A percentile compares a stretch with the other conserved stretches of the same genome.
Conservation (phyloP, 768 basidiomycete species). For the Panaeolus papilionaceus region DNA sequence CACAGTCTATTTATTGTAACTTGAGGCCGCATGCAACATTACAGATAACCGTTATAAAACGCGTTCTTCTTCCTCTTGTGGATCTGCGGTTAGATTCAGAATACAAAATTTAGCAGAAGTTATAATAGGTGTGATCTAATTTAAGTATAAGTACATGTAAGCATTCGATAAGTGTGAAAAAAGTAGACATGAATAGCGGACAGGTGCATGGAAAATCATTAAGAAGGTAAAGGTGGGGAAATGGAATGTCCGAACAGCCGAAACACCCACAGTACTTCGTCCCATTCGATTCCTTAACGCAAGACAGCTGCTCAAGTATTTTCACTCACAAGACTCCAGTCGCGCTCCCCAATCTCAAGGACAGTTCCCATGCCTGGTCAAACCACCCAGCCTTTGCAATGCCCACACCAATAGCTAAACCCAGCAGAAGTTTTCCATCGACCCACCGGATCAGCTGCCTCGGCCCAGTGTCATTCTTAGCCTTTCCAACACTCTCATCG, state of each 20-base stretch:
- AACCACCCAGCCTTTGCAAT: not conserved
- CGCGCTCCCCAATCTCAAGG: not conserved
- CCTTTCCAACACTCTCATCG: not conserved
- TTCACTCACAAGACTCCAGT: not conserved
- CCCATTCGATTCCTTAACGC: too few species aligned
- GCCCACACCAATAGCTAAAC: not conserved
- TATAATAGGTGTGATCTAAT: too few species aligned
- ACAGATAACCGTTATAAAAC: not conserved
- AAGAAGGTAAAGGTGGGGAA: too few species aligned
- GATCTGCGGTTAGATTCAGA: not conserved
- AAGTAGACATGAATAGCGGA: too few species aligned
- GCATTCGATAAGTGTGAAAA: too few species aligned
- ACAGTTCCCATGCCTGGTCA: not conserved
- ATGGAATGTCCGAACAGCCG: too few species aligned
- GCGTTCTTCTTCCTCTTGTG: not conserved
- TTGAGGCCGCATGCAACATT: not conserved
- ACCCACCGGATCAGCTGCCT: not conserved
- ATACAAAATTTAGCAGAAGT: not conserved
- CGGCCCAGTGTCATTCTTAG: not conserved
- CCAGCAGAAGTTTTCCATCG: not conserved
- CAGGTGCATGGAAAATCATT: too few species aligned
- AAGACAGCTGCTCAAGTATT: too few species aligned
- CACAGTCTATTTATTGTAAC: conserved; percentile 1
- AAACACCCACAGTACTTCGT: too few species aligned
- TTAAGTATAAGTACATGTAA: too few species aligned